Evolutionary conservation across 768 basidiomycete genomes (phyloP).

Genomic region (Lyophyllum decastes): DNA sequence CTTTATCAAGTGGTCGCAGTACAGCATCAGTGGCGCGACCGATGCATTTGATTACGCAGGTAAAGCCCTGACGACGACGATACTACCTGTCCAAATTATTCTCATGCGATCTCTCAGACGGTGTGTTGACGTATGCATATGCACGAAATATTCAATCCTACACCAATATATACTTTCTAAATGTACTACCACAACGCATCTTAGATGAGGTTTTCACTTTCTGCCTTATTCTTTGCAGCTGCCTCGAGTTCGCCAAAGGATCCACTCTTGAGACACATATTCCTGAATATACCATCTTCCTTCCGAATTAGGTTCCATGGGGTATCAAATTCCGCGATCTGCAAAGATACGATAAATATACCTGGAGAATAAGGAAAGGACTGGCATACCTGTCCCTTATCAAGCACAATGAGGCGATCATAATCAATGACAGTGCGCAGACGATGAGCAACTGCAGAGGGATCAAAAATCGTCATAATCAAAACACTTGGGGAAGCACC

Average conservation of each 20-base stretch:
- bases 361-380: background rate
- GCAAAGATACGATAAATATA: background rate
- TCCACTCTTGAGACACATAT: slow-evolving; percentile 27
- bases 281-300: slow-evolving; percentile 50
- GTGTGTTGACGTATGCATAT: slow-evolving; percentile 49
- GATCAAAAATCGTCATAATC: background rate
- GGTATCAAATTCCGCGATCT: slow-evolving; percentile 71
- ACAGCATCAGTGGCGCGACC: slow-evolving; percentile 92
- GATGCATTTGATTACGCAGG: slow-evolving; percentile 87
- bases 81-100: no score
- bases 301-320: slow-evolving; percentile 67
- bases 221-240: slow-evolving; percentile 20
- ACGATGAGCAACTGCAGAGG: slow-evolving; percentile 63
- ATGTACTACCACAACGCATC: no score
- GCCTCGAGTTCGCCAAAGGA: slow-evolving; percentile 25
- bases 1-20: slow-evolving; percentile 87
- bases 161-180: no score
- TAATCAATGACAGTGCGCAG: slow-evolving; percentile 81
- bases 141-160: no score
- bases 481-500: slow-evolving; percentile 18
- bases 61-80: slow-evolving; percentile 8
- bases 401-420: slow-evolving; percentile 77
- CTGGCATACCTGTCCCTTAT: slow-evolving; percentile 54
- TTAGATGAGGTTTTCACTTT: background rate
- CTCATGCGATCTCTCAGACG: background rate